Evolutionary conservation across 192 early-diverging fungal genomes (phyloP).

Genomic region (Podila minutissima): DNA sequence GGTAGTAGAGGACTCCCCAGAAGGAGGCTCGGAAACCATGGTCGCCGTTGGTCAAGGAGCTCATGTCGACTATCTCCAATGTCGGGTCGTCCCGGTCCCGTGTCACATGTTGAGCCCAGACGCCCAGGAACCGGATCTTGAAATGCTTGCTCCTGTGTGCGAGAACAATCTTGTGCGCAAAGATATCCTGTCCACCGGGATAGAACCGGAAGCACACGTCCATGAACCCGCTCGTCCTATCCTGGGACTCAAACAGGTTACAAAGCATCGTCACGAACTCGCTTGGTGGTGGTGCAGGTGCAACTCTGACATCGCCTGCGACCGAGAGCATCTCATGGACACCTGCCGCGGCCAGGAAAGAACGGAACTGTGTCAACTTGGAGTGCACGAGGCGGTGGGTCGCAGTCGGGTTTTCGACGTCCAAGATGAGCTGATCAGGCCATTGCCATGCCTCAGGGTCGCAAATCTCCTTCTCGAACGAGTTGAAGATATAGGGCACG

Average conservation of each 20-base stretch:
- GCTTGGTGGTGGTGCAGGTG: not conserved
- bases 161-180: slow-evolving; percentile 27
- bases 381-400: not conserved
- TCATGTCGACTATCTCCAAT: slow-evolving; percentile 16
- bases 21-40: slow-evolving; percentile 4
- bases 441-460: slow-evolving; percentile 1
- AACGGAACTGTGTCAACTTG: not conserved
- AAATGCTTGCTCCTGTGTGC: slow-evolving; percentile 14
- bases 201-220: slow-evolving; percentile 24
- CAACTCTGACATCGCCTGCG: not conserved
- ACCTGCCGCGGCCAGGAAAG: slow-evolving; percentile 14
- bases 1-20: slow-evolving; percentile 18
- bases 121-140: slow-evolving; percentile 1
- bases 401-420: slow-evolving; percentile 14
- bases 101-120: not conserved
- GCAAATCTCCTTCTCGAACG: slow-evolving; percentile 8
- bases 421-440: slow-evolving; percentile 20
- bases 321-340: slow-evolving; percentile 7
- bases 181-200: not conserved
- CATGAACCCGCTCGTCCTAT: slow-evolving; percentile 20
- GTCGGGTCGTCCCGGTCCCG: not conserved
- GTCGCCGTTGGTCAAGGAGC: not conserved
- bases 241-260: slow-evolving; percentile 16
- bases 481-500: slow-evolving; percentile 19
- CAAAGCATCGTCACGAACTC: slow-evolving; percentile 1